A percentile compares a stretch with the other conserved stretches of the same genome.
These are phyloP conservation scores for Phytomonas francai DNA, from an alignment of 208 protist genomes.

Conservation along the genomic window DNA sequence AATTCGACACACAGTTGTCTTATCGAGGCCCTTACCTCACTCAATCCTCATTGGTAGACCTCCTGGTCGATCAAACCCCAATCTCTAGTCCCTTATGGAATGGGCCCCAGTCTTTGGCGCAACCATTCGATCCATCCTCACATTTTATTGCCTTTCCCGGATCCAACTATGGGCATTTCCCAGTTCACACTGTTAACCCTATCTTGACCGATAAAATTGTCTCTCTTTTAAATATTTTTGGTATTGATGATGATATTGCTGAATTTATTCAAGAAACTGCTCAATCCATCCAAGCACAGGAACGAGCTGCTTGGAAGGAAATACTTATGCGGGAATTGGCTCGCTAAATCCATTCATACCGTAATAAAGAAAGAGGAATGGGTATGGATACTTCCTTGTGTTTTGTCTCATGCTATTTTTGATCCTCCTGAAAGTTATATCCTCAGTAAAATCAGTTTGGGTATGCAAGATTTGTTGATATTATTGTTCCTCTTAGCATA, in stretches of 20 bases:
- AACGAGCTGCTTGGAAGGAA: slow-evolving; percentile 20
- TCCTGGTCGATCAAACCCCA: slow-evolving; percentile 10
- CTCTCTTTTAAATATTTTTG: slow-evolving; percentile 18
- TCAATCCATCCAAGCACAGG: slow-evolving; percentile 10
- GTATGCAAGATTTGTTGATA: neutral
- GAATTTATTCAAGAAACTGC: slow-evolving; percentile 33
- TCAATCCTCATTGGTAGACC: slow-evolving; percentile 29
- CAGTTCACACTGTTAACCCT: slow-evolving; percentile 52
- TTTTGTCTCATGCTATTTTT: neutral
- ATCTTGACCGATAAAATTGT: slow-evolving; percentile 27
- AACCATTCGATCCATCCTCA: slow-evolving; percentile 16
- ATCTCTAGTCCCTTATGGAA: slow-evolving; percentile 12
- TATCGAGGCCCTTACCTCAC: slow-evolving; percentile 47
- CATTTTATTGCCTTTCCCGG: slow-evolving; percentile 12
- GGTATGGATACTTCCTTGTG: neutral
- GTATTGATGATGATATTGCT: slow-evolving; percentile 55
- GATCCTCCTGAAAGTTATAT: neutral
- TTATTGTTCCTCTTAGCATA: neutral
- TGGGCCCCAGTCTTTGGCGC: slow-evolving; percentile 3
- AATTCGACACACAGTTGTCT: slow-evolving; percentile 13
- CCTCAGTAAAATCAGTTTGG: neutral
- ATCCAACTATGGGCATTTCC: slow-evolving; percentile 39
- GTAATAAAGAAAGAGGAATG: too few relatives aligned
- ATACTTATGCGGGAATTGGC: neutral
- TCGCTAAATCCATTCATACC: neutral